Percentiles rank a stretch among this genome's conserved stretches.
Conservation (phyloP, 257 asterid genomes). For the Solanum rostratum region DNA sequence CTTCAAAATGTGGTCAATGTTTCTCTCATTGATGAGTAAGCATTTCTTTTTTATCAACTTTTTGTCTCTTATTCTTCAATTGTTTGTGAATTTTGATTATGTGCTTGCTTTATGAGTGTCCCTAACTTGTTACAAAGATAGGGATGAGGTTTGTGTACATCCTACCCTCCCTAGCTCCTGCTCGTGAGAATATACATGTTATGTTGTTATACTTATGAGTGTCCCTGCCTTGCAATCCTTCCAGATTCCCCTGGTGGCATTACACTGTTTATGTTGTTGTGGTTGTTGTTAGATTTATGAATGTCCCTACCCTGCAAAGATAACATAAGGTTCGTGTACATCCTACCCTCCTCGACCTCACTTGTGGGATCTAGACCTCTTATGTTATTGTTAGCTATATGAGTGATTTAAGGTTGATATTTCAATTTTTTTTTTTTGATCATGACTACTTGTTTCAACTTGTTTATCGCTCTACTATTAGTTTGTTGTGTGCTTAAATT, state of each 20-base stretch:
- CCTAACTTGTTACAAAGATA: background rate
- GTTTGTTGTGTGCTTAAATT: background rate
- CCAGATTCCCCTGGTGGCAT: background rate
- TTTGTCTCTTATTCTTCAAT: background rate
- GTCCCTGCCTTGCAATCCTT: background rate
- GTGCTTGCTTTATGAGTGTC: background rate
- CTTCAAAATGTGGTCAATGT: constrained; percentile 55
- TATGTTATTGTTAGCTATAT: background rate
- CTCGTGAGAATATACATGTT: background rate
- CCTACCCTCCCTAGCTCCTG: background rate
- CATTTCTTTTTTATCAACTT: background rate
- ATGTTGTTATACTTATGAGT: background rate
- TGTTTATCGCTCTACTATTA: background rate
- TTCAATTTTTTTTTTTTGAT: background rate
- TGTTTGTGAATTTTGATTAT: background rate
- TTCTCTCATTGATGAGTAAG: constrained; percentile 69
- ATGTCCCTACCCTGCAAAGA: background rate
- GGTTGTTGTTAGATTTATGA: background rate
- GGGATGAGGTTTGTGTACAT: background rate
- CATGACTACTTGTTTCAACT: background rate
- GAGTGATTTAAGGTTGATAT: background rate
- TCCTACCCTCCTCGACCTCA: background rate
- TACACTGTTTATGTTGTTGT: background rate
- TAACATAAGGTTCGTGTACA: background rate
- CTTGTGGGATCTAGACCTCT: background rate